A percentile compares a stretch with the other conserved stretches of the same genome.
Conservation (phyloP, 2,329 filamentous ascomycete species). For the Phoma sp. region DNA sequence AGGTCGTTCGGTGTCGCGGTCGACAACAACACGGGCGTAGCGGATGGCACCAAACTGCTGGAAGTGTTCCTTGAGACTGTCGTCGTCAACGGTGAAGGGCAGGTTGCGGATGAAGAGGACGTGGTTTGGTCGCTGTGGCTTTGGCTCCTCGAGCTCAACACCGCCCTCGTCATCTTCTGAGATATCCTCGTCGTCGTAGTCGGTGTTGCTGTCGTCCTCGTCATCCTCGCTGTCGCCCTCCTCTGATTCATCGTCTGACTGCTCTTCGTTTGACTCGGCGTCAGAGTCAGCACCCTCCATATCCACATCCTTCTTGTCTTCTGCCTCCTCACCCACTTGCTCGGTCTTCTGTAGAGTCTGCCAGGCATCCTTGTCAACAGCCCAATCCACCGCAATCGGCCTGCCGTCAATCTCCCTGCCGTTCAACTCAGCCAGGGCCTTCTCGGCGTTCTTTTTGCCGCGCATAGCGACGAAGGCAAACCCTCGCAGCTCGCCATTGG, state of each 20-base stretch:
- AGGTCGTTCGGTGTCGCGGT: conserved; percentile 82
- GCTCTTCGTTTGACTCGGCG: conserved; percentile 48
- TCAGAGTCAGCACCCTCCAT: conserved; percentile 47
- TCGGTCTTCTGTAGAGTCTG: conserved; percentile 62
- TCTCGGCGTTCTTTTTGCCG: conserved; percentile 89
- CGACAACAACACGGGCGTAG: conserved; percentile 91
- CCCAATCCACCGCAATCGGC: conserved; percentile 93
- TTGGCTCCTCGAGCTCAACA: conserved; percentile 33
- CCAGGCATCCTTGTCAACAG: conserved; percentile 90
- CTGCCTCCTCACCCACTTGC: conserved; percentile 51
- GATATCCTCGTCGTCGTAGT: conserved; percentile 49
- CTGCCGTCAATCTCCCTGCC: conserved; percentile 89
- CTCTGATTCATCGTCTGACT: conserved; percentile 53
- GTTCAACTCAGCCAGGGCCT: conserved; percentile 83
- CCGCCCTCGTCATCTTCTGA: conserved; percentile 52
- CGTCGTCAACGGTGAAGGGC: conserved; percentile 86
- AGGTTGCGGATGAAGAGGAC: conserved; percentile 95
- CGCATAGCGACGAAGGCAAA: conserved; percentile 94
- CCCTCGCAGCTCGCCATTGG: conserved; percentile 72
- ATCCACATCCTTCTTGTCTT: conserved; percentile 51
- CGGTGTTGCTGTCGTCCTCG: conserved; percentile 49
- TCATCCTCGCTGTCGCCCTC: conserved; percentile 49
- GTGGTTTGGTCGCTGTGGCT: conserved; percentile 67
- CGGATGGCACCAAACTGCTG: conserved; percentile 84
- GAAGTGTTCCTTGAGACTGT: conserved; percentile 84